Percentiles rank a stretch among this genome's conserved stretches.
These are phyloP conservation scores for Geotrichum macrosporum DNA, from an alignment of 1,139 yeast species.

Conservation along the genomic window DNA sequence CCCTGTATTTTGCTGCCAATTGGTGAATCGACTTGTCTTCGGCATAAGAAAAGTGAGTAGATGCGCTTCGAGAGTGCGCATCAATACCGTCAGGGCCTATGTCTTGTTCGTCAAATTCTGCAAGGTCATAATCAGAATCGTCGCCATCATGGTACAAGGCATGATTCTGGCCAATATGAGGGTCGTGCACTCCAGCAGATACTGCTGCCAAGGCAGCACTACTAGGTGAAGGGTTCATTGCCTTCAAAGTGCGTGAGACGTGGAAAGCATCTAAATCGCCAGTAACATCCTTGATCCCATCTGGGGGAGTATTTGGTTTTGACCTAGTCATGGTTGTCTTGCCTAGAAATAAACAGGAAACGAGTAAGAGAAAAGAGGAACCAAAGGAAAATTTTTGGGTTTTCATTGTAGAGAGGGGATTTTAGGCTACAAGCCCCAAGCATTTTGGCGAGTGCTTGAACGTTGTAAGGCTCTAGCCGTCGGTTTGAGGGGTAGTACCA, in stretches of 20 bases:
- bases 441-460: no score
- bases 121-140: constrained; percentile 7
- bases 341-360: background rate
- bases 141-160: background rate
- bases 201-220: background rate
- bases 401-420: background rate
- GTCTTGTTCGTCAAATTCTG: constrained; percentile 8
- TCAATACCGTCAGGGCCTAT: no score
- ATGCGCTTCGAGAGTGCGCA: constrained; percentile 18
- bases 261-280: background rate
- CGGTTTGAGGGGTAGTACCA: no score
- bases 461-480: no score
- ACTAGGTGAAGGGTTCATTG: background rate
- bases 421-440: no score
- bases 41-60: constrained; percentile 50
- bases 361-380: background rate
- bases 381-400: background rate
- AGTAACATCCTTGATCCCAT: background rate
- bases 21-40: constrained; percentile 66
- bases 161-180: constrained; percentile 1
- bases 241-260: background rate
- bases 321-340: background rate
- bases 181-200: background rate
- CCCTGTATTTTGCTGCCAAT: constrained; percentile 64
- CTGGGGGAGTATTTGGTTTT: background rate